Base-by-base conservation (phyloP, 2,329 filamentous ascomycete species). In the Venturia pyrina region DNA sequence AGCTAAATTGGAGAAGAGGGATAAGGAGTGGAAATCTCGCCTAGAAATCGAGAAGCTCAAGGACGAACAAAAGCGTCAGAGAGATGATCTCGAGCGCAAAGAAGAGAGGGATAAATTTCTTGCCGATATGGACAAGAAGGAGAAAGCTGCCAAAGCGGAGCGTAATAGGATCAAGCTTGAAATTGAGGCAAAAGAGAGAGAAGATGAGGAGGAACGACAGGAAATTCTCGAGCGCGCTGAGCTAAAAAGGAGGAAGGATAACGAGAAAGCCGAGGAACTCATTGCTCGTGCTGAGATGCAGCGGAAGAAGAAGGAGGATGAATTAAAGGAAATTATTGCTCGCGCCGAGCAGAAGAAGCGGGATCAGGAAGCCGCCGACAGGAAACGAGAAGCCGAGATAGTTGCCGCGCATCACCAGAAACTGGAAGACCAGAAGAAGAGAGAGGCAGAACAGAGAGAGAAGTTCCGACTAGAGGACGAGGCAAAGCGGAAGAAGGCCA, bases 401-500 rank as follows among this genome's bases (percentile, higher is more conserved):
- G 15, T 67, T 37, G 66, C 57, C 11, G 63, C 37, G 44, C 70
- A 70, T 46, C 69, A 72, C 46, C 68, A 69, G 15, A 72, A 71
- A 65, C 70, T 73, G 67, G 69, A 72, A 43, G 73, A 72, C 40
- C 70, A 70, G 62, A 66, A 50, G 34, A 56, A 63, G 61, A 60
- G 65, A 53, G 64, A 66, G 5, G 67, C 56, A n/a, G 61, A 65
- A 21, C 37, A 50, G 32, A 59, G 48, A 32, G 71, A 75, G 63
- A 74, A 79, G 62, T 72, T 79, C 37, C 72, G 75, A 65, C 72
- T 76, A 1, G 76, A 79, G 66, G 73, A 78, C 64, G 75, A 76
- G 65, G 71, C 73, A 62, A 73, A 76, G 68, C 75, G 78, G 67
- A 72, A 74, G 34, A 76, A 77, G 67, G 78, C 79, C 63, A 76